Evolutionary conservation across 805 yeast genomes (phyloP), one percentile per base, ranked within the genome.

Genomic region (Brettanomyces sp.): DNA sequence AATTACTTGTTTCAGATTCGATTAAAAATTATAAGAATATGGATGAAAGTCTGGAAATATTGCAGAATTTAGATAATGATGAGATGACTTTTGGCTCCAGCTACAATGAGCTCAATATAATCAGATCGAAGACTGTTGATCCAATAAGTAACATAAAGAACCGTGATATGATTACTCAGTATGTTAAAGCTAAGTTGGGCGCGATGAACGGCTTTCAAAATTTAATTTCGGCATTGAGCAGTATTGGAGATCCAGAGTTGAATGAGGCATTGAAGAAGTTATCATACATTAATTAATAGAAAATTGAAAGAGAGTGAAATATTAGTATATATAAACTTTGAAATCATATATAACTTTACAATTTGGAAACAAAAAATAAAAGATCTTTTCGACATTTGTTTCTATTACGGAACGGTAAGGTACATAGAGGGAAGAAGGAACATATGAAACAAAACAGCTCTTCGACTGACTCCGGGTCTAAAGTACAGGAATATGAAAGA

Each of bases 41-140:
- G 3, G 62, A 67, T 37, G 71, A 69, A 28, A 64, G 69, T 34
- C 63, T 62, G 36, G 80, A 76, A 42, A 56, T 74, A 21, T 83
- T 82, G 52, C 55, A 75, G 30, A 89, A 84, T 44, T 57, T 74
- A 24, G 95, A 89, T 50, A 61, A 58, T 43, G 67, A 63, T 39
- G 74, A 82, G 43, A 60, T 72, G 3, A 71, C 93, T 2, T 93
- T 90, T 64, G 98, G 98, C 2, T 82, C 96, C 0, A 79, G 82
- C 44, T 93, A 78, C 63, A 85, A 95, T 44, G 80, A 76, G 57
- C 69, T 93, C 48, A 78, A 75, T 1, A 75, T 85, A 3, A 80
- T 89, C 42, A 71, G 76, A 33, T 64, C 65, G 13, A 77, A 72
- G 51, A 73, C 82, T 3, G 70, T 77, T 52, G 97, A 93, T 64